Base-by-base conservation (phyloP, 2,329 filamentous ascomycete species). In the Samsoniella hepiali region DNA sequence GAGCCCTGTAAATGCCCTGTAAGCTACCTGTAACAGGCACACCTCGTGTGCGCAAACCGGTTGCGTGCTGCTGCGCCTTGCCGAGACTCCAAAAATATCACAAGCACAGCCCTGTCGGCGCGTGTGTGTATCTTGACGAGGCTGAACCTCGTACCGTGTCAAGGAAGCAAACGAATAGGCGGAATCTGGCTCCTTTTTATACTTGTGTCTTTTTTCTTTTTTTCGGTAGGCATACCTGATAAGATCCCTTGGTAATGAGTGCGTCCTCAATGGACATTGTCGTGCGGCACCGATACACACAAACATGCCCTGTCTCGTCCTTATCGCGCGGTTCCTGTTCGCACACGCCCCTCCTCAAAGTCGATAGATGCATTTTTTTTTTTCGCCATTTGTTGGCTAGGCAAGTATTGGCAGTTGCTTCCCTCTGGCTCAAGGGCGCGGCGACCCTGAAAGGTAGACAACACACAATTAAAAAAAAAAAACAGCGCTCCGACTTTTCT, bases 61-160 rank as follows among this genome's bases (percentile, higher is more conserved):
- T 9, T 9, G 29, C n/a, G 32, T 58, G 32, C 10, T 60, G 47
- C 58, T 51, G 47, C 47, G 58, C 56, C 56, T 29, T 32, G 22
- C 17, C n/a, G 17, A 15, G 9, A 29, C 22, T 44, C 54, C 54
- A 56, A 56, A 56, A 56, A 56, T 56, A 56, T 56, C 54, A 42
- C 36, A 56, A 53, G 51, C 54, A 56, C 38, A 56, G 54, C 54
- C 53, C 38, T 54, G 50, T 4, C 5, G 3, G 32, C 1, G 13
- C 50, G 5, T 3, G 9, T 27, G 45, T 13, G 10, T 27, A 34
- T 5, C 17, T 31, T 42, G 22, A 44, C 54, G 54, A 56, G 54
- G 54, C 38, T 44, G 27, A 34, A 34, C 15, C 38, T 56, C 38
- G 54, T 56, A 44, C 54, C 54, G 36, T 44, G 54, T 44, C 54